phyloP scores from a whole-genome alignment of 805 yeast species.

The Pichia eremophila region DNA sequence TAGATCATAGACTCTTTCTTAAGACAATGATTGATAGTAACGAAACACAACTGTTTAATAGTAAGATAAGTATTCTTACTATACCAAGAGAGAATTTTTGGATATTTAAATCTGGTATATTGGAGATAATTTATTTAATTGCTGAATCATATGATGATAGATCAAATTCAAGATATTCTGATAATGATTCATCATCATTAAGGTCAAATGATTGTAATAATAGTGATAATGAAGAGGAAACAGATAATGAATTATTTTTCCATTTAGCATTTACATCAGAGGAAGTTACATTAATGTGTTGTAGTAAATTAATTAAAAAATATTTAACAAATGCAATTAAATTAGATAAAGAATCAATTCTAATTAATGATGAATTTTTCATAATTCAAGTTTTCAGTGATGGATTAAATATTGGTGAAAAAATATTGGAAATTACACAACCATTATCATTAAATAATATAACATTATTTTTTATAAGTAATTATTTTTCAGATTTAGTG shows the following conservation, averaged over 20 bases:
- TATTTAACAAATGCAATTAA: constrained; percentile 33
- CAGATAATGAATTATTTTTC: constrained; percentile 37
- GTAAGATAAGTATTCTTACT: constrained; percentile 38
- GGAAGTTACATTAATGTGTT: constrained; percentile 55
- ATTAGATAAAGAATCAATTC: constrained; percentile 28
- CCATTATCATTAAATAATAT: constrained; percentile 51
- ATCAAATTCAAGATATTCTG: constrained; percentile 5
- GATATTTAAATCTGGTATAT: constrained; percentile 43
- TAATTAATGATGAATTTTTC: constrained; percentile 37
- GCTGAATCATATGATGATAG: constrained; percentile 20
- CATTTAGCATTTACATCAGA: constrained; percentile 54
- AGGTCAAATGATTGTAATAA: constrained; percentile 1
- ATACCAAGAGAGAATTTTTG: constrained; percentile 44
- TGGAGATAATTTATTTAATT: constrained; percentile 35
- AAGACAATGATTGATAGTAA: constrained; percentile 1
- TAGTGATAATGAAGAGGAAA: constrained; percentile 5
- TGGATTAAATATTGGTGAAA: constrained; percentile 43
- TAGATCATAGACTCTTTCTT: no score
- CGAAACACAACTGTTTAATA: constrained; percentile 6
- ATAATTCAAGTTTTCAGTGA: constrained; percentile 54
- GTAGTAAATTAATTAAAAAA: constrained; percentile 28
- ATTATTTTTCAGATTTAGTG: constrained; percentile 56
- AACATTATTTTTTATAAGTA: constrained; percentile 51
- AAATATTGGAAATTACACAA: constrained; percentile 46
- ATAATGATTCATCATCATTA: constrained; percentile 10